Evolutionary conservation across 345 rosid genomes (phyloP), one percentile per base, ranked within the genome.

Genomic region (Lenwebbia sp.): DNA sequence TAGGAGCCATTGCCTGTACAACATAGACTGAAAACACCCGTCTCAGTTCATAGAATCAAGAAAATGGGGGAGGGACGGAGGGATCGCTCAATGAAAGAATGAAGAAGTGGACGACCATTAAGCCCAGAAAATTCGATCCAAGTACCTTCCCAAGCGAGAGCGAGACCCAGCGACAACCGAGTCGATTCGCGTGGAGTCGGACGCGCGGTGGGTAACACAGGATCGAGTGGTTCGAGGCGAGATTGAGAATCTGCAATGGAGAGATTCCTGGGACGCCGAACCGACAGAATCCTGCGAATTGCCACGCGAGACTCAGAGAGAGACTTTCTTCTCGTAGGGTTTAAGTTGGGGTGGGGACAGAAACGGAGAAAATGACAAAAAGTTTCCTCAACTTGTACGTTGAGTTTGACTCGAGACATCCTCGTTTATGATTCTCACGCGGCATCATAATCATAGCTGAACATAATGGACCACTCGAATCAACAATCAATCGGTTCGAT

Each of bases 1-100:
- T 85, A 75, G 96, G 82, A n/a, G 96, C 95, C 98, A 94, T 93
- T 85, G 87, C 74, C 85, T 9, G 47, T 19, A 37, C 81, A 37
- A 13, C 14, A 70, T 41, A 21, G 40, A 37, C 81, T 70, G 81
- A 4, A 19, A 33, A 19, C 81, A 37, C 81, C 81, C 78, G 14
- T 10, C 81, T 70, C 81, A 70, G 47, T 37, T 5, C 47, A 17
- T 23, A 19, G 81, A 37, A 70, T 37, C 47, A 70, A 37, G 81
- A 33, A 65, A 33, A 65, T 41, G 44, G 13, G 44, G 25, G 22
- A 9, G 44, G 78, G 57, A 8, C 10, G 57, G 57, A 55, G n/a
- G 60, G 11, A 65, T 30, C 23, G 41, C 5, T 17, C 76, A 4
- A 60, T n/a, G 74, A 26, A 57, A 62, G 44, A 65, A 65, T 7